phyloP scores from a whole-genome alignment of 2,329 filamentous ascomycete genomes.

The Taxawa tesnikishii region DNA sequence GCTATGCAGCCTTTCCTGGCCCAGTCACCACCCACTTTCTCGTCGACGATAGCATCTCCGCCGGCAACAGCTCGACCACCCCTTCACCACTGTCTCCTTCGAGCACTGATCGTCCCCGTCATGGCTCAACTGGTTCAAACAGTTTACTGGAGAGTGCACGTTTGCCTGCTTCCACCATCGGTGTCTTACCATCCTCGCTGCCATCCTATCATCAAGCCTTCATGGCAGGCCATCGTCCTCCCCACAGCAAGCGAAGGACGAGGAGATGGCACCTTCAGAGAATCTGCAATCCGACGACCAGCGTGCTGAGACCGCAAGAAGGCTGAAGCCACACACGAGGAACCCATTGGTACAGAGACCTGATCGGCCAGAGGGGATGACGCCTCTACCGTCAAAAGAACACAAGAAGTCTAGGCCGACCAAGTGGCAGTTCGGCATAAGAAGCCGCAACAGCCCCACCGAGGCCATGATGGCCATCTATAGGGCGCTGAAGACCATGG shows the following conservation, averaged over 20 bases:
- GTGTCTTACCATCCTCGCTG: conserved; percentile 80
- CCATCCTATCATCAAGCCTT: conserved; percentile 84
- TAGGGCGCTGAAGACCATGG: conserved; percentile 76
- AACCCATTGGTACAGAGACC: conserved; percentile 14
- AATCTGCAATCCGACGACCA: conserved; percentile 43
- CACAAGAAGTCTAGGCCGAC: conserved; percentile 57
- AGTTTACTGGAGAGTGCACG: conserved; percentile 24
- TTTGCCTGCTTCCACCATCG: conserved; percentile 60
- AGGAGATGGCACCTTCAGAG: conserved; percentile 33
- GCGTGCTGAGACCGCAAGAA: conserved; percentile 66
- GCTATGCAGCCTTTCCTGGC: conserved; percentile 42
- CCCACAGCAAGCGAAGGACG: conserved; percentile 29
- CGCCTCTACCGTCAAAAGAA: conserved; percentile 33
- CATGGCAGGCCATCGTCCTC: conserved; percentile 54
- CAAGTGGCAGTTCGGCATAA: conserved; percentile 96
- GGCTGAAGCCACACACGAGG: conserved; percentile 81
- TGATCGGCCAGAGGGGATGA: conserved; percentile 41
- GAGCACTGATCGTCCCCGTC: conserved; percentile 25
- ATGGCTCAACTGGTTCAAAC: conserved; percentile 30
- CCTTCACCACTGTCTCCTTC: conserved; percentile 9
- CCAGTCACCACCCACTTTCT: conserved; percentile 42
- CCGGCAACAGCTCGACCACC: conserved; percentile 12
- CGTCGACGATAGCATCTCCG: conserved; percentile 21
- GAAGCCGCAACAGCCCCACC: conserved; percentile 83
- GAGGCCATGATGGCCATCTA: conserved; percentile 94